phyloP scores from a whole-genome alignment of 129 eudicot genomes.

The Sambucus nigra region DNA sequence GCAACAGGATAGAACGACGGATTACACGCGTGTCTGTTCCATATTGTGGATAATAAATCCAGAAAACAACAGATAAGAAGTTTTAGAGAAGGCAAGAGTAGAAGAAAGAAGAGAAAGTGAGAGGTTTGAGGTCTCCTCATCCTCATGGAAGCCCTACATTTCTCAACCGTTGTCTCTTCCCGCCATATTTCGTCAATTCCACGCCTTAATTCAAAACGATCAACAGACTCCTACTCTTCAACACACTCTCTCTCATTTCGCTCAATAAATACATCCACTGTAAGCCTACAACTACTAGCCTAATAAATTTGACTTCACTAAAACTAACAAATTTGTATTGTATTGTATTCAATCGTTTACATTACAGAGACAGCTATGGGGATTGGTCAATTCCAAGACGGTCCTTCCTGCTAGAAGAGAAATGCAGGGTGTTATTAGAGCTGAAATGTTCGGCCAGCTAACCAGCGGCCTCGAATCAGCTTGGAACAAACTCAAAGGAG shows the following conservation, averaged over 20 bases:
- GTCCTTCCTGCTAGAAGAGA: conserved; percentile 17
- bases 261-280: conserved; percentile 40
- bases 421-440: conserved; percentile 40
- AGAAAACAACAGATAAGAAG: not conserved
- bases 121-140: not conserved
- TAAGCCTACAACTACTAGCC: conserved; percentile 8
- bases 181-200: conserved; percentile 51
- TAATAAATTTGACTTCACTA: not conserved
- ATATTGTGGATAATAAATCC: conserved; percentile 15
- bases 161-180: conserved; percentile 47
- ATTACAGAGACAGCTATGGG: conserved; percentile 60
- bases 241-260: conserved; percentile 41
- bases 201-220: conserved; percentile 14
- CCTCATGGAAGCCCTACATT: conserved; percentile 33
- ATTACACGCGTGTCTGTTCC: not conserved
- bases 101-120: not conserved
- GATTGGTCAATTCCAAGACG: conserved; percentile 34
- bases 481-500: conserved; percentile 91
- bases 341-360: not conserved
- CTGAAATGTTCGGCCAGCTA: conserved; percentile 97
- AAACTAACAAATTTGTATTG: not conserved
- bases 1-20: conserved; percentile 19
- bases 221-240: conserved; percentile 22
- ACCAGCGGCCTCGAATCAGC: conserved; percentile 88
- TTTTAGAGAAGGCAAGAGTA: too few species aligned